Conservation (phyloP, 2,329 filamentous ascomycete genomes). For the Pseudogymnoascus sp. region DNA sequence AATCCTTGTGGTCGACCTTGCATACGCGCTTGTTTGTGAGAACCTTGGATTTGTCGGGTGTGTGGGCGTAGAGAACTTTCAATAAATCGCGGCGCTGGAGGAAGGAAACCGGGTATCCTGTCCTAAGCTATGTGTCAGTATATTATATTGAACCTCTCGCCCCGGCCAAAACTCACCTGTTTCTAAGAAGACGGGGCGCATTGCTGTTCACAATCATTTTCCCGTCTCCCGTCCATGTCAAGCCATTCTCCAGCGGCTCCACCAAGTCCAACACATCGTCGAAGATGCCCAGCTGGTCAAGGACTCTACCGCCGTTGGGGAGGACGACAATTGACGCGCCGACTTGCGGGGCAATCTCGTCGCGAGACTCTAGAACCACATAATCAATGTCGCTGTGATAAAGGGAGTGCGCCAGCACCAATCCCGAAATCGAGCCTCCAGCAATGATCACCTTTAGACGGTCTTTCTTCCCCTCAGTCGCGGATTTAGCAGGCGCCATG, state of each 20-base stretch:
- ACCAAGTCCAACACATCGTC: constrained; percentile 15
- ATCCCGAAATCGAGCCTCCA: constrained; percentile 42
- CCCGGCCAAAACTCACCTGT: constrained; percentile 9
- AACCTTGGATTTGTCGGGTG: constrained; percentile 20
- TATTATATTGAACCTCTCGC: not conserved
- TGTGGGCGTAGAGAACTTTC: constrained; percentile 18
- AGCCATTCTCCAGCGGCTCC: not conserved
- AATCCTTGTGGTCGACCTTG: constrained; percentile 13
- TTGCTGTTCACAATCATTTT: constrained; percentile 20
- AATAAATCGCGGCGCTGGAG: constrained; percentile 13
- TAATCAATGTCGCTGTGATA: constrained; percentile 40
- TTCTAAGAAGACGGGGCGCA: constrained; percentile 12
- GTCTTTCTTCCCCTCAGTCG: not conserved
- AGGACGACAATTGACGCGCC: constrained; percentile 42
- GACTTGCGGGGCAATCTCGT: constrained; percentile 36
- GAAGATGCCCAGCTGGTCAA: constrained; percentile 42
- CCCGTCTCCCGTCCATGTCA: constrained; percentile 11
- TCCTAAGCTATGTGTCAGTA: constrained; percentile 14
- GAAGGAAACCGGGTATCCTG: constrained; percentile 18
- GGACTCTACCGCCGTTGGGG: constrained; percentile 36
- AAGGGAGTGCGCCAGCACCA: constrained; percentile 40
- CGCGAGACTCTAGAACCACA: constrained; percentile 39
- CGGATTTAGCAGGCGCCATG: not conserved
- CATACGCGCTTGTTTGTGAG: constrained; percentile 15
- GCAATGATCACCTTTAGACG: constrained; percentile 36